These are phyloP conservation scores for Termitomyces sp. DNA, from an alignment of 768 basidiomycete species.

Conservation along the genomic window DNA sequence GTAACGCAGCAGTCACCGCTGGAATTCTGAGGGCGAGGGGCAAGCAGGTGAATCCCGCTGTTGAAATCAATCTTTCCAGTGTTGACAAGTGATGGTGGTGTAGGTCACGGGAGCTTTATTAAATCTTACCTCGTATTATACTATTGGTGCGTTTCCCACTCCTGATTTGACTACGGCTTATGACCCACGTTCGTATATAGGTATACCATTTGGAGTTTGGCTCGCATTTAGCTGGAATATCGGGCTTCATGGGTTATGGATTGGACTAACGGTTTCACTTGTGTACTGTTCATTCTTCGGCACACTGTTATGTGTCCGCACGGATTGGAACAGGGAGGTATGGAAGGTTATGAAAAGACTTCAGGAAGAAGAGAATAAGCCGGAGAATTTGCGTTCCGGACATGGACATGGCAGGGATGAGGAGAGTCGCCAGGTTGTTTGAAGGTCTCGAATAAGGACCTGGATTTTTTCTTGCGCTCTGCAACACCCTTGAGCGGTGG, in stretches of 20 bases:
- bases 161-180: background rate
- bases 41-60: constrained; percentile 44
- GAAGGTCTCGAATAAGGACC: background rate
- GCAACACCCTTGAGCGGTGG: background rate
- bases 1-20: constrained; percentile 54
- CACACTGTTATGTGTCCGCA: constrained; percentile 45
- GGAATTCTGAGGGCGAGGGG: constrained; percentile 84
- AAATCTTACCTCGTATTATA: constrained; percentile 78
- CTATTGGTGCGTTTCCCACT: constrained; percentile 41
- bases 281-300: constrained; percentile 52
- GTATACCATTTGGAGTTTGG: constrained; percentile 81
- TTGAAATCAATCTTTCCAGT: background rate
- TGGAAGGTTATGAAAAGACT: constrained; percentile 51
- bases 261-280: constrained; percentile 69
- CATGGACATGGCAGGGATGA: background rate
- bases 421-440: background rate
- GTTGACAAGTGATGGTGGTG: background rate
- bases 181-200: constrained; percentile 22
- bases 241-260: constrained; percentile 76
- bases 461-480: background rate
- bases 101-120: constrained; percentile 59
- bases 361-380: constrained; percentile 37
- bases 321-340: constrained; percentile 71
- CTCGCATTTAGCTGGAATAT: constrained; percentile 58
- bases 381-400: background rate